Conservation (phyloP, 345 rosid genomes). For the Eutrema heterophyllum region DNA sequence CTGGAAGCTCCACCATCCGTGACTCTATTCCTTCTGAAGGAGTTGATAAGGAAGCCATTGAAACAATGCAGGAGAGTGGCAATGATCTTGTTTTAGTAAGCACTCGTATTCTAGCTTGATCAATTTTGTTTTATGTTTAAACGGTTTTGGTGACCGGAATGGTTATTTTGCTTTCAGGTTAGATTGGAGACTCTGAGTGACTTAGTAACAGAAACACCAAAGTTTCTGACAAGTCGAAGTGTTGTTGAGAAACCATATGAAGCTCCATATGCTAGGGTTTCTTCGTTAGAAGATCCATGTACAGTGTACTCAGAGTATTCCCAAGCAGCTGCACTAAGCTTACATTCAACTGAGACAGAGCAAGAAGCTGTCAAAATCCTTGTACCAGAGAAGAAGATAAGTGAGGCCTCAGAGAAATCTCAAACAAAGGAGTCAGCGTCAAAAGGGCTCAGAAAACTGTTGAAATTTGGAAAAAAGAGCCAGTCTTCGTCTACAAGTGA, state of each 20-base stretch:
- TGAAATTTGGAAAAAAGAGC: conserved; percentile 75
- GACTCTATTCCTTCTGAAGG: conserved; percentile 34
- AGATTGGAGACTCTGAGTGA: conserved; percentile 34
- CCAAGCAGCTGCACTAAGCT: conserved; percentile 47
- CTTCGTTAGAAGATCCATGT: conserved; percentile 70
- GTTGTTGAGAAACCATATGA: conserved; percentile 50
- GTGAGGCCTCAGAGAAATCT: conserved; percentile 53
- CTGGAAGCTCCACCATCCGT: conserved; percentile 32
- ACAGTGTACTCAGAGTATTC: conserved; percentile 49
- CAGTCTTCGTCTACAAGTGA: conserved; percentile 50
- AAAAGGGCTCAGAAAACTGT: conserved; percentile 60
- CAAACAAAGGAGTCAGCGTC: conserved; percentile 55
- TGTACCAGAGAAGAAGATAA: conserved; percentile 54
- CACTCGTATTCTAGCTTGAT: not conserved
- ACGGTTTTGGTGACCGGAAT: not conserved
- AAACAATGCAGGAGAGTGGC: conserved; percentile 33
- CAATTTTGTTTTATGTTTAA: not conserved
- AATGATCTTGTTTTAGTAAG: conserved; percentile 41
- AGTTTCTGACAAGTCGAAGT: conserved; percentile 32
- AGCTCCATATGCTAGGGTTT: conserved; percentile 72
- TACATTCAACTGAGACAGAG: conserved; percentile 28
- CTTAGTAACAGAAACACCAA: conserved; percentile 39
- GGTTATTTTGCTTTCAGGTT: conserved; percentile 39
- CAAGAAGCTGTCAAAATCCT: conserved; percentile 42
- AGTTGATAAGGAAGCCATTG: conserved; percentile 34